These are phyloP conservation scores for Glebionis coronaria DNA, from an alignment of 129 eudicot genomes.

Conservation along the genomic window DNA sequence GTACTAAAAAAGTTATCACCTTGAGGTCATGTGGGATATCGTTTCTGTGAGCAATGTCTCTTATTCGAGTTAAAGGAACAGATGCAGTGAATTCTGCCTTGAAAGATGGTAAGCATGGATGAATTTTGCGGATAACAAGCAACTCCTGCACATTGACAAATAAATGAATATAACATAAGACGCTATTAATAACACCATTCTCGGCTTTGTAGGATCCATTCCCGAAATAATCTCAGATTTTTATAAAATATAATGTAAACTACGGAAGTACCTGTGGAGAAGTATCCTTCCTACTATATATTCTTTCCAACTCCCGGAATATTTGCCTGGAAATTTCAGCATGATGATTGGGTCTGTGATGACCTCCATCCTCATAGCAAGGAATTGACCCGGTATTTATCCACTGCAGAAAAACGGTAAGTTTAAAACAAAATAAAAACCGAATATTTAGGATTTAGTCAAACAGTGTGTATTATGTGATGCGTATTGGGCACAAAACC, in stretches of 20 bases:
- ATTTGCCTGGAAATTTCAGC: conserved; percentile 96
- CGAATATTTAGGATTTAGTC: neutral
- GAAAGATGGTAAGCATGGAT: conserved; percentile 92
- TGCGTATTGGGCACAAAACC: conserved; percentile 40
- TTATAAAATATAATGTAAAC: neutral
- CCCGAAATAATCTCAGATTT: too few species aligned
- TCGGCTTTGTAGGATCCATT: neutral
- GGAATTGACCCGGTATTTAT: conserved; percentile 94
- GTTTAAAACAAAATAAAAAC: neutral
- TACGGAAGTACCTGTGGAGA: conserved; percentile 61
- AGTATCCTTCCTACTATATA: conserved; percentile 67
- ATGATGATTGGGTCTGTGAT: conserved; percentile 90
- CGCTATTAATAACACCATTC: too few species aligned
- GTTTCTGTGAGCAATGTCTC: conserved; percentile 93
- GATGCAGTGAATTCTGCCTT: conserved; percentile 99
- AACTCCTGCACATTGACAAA: conserved; percentile 55
- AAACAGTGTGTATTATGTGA: neutral
- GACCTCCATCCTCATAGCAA: conserved; percentile 97
- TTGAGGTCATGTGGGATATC: conserved; percentile 97
- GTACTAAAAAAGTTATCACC: conserved; percentile 37
- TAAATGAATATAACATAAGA: conserved; percentile 6
- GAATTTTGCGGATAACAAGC: conserved; percentile 89
- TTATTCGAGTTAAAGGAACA: conserved; percentile 84
- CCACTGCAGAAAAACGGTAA: conserved; percentile 57
- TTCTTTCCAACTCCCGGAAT: conserved; percentile 81